Evolutionary conservation across 2,329 filamentous ascomycete genomes (phyloP), one percentile per base, ranked within the genome.

Genomic region (Tetracladium maxilliforme): DNA sequence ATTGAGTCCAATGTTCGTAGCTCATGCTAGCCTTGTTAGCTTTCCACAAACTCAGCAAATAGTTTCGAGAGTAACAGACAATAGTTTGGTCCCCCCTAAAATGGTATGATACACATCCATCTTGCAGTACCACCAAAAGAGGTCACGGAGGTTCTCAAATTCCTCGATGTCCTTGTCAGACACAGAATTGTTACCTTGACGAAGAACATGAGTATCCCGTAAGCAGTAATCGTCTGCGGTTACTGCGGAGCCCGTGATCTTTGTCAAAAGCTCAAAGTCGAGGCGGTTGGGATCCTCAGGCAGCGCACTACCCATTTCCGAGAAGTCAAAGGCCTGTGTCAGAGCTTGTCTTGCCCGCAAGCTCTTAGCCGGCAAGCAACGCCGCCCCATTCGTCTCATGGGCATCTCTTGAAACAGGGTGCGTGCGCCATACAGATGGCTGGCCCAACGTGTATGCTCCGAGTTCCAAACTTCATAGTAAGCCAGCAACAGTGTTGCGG

Each of bases 71-170:
- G 6, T n/a, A 21, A 13, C 9, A 17, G 58, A 93, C 83, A 94
- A 75, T 23, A 92, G 58, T 33, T 66, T 66, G 21, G 87, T 86
- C 7, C 83, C 87, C 36, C 86, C 90, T 14, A 95, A 57, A 32
- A 94, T 70, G 44, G 81, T 84, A 47, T 94, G 87, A 38, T 87
- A 92, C 7, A 80, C 71, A 46, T 95, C 90, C 58, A 94, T 90
- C 49, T 93, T 92, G 39, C 70, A 76, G 45, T 86, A 94, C 80
- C 84, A 94, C 86, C 87, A 98, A 44, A 79, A 92, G 5, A 95
- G 53, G 49, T 95, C 90, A 34, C 79, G 71, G 19, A 90, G 61
- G 10, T 79, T 75, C 40, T 90, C 79, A 41, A 80, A 92, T 20
- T 68, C 73, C 33, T 82, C 74, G 23, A 92, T 63, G 32, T 95